phyloP scores from a whole-genome alignment of 179 eudicot genomes.

The Drosera spatulata region DNA sequence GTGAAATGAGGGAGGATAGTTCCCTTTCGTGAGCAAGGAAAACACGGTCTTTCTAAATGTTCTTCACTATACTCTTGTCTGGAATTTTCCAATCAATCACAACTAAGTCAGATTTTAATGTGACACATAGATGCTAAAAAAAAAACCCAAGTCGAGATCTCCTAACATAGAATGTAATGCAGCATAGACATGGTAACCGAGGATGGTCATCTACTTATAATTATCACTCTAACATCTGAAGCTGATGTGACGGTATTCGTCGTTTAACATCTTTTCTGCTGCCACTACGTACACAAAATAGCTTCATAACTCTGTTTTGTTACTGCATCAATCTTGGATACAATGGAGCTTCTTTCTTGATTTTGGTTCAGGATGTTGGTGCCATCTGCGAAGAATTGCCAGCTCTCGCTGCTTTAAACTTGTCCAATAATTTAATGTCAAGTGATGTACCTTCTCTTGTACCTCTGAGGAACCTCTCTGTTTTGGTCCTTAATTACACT shows the following conservation, averaged over 20 bases:
- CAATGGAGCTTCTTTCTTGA: neutral
- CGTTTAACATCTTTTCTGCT: neutral
- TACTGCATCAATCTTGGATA: neutral
- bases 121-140: no score
- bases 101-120: no score
- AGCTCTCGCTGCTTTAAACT: constrained; percentile 55
- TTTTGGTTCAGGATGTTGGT: constrained; percentile 59
- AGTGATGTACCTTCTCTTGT: constrained; percentile 33
- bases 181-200: no score
- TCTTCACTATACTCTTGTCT: no score
- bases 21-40: no score
- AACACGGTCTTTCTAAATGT: no score
- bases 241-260: neutral
- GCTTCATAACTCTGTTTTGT: neutral
- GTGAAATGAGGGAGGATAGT: no score
- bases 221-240: neutral
- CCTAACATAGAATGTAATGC: no score
- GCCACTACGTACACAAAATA: neutral
- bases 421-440: constrained; percentile 57
- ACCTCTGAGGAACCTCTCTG: constrained; percentile 40
- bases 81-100: no score
- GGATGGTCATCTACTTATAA: no score
- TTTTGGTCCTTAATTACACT: constrained; percentile 73
- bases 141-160: no score
- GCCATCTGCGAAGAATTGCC: constrained; percentile 61